Conservation (phyloP, 192 early-diverging fungal genomes). For the Coemansia sp. region DNA sequence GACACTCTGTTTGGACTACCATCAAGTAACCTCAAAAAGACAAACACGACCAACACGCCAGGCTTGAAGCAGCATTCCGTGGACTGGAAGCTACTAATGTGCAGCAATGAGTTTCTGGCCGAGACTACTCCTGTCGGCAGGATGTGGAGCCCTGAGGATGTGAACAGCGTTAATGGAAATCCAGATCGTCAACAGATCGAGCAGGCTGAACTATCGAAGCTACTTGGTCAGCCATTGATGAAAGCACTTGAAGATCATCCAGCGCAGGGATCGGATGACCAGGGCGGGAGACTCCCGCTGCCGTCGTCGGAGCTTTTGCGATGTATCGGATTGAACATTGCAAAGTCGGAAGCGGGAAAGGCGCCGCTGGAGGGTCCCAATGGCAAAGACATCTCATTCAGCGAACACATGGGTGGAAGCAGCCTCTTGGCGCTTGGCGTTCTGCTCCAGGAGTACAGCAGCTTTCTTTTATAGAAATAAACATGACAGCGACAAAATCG, state of each 20-base stretch:
- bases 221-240: background rate
- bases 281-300: slow-evolving; percentile 20
- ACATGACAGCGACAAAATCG: too few relatives aligned
- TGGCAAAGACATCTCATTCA: slow-evolving; percentile 8
- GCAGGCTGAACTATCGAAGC: background rate
- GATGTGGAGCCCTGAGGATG: slow-evolving; percentile 14
- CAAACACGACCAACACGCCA: background rate
- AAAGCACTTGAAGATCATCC: background rate
- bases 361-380: background rate
- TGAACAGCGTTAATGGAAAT: slow-evolving; percentile 13
- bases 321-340: slow-evolving; percentile 33
- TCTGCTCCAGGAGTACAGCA: slow-evolving; percentile 45
- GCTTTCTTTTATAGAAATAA: slow-evolving; percentile 19
- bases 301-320: slow-evolving; percentile 49
- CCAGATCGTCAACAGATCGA: slow-evolving; percentile 5
- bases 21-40: background rate
- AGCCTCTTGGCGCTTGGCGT: slow-evolving; percentile 48
- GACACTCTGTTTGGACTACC: slow-evolving; percentile 26
- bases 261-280: background rate
- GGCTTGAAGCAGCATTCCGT: background rate
- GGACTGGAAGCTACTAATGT: slow-evolving; percentile 14
- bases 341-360: slow-evolving; percentile 18
- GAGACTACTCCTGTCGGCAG: slow-evolving; percentile 5
- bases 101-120: slow-evolving; percentile 28
- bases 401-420: slow-evolving; percentile 40